phyloP scores from a whole-genome alignment of 805 yeast species.

The Metschnikowia peoriensis region DNA sequence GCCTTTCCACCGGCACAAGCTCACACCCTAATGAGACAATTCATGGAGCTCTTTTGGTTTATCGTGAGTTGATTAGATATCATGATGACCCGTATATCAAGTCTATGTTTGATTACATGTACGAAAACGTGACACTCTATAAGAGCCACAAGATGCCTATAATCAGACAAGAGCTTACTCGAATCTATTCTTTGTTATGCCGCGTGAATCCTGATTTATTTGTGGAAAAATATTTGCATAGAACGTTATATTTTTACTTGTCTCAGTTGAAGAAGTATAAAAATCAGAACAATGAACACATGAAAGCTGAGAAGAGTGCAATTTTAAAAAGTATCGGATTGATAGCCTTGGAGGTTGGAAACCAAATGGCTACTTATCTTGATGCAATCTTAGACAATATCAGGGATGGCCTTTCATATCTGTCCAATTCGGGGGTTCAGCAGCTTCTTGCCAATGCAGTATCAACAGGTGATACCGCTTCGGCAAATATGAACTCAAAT shows the following conservation, averaged over 20 bases:
- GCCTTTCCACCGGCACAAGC: conserved; percentile 12
- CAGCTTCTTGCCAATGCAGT: conserved; percentile 42
- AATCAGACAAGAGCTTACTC: conserved; percentile 81
- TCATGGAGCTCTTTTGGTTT: conserved; percentile 86
- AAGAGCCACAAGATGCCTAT: conserved; percentile 75
- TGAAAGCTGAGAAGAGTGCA: conserved; percentile 62
- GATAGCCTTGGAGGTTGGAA: conserved; percentile 74
- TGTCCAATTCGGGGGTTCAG: conserved; percentile 36
- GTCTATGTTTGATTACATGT: conserved; percentile 71
- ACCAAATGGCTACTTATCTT: conserved; percentile 81
- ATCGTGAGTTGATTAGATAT: conserved; percentile 66
- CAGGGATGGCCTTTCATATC: conserved; percentile 64
- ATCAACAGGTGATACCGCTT: conserved; percentile 21
- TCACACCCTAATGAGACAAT: conserved; percentile 55
- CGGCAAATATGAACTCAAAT: conserved; percentile 24
- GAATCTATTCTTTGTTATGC: conserved; percentile 80
- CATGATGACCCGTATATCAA: conserved; percentile 72
- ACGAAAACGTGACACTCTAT: conserved; percentile 68
- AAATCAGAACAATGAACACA: conserved; percentile 36
- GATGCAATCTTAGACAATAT: conserved; percentile 85
- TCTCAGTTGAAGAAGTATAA: conserved; percentile 72
- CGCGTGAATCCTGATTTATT: conserved; percentile 71
- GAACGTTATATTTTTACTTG: conserved; percentile 72
- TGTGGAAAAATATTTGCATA: conserved; percentile 76
- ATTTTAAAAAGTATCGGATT: conserved; percentile 82